Percentiles rank a stretch among this genome's conserved stretches.
These are phyloP conservation scores for Tolypocladium sp. DNA, from an alignment of 2,329 filamentous ascomycete genomes.

Conservation along the genomic window DNA sequence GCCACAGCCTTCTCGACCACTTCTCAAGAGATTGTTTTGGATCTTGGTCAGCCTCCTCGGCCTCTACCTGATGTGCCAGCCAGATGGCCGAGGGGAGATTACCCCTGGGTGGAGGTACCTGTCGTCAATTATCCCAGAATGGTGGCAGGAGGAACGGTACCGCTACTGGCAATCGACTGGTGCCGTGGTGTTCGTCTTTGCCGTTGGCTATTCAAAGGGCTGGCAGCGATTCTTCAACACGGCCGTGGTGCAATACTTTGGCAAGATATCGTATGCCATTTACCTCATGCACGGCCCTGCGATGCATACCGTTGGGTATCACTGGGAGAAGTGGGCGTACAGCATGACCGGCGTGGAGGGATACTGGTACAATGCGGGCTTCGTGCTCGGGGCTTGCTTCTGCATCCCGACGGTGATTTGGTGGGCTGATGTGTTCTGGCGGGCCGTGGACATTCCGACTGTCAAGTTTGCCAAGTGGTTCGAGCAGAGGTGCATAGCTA, in stretches of 20 bases:
- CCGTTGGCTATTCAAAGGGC: slow-evolving; percentile 33
- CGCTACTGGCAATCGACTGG: slow-evolving; percentile 49
- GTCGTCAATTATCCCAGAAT: slow-evolving; percentile 35
- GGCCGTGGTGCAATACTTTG: slow-evolving; percentile 44
- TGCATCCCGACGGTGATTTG: slow-evolving; percentile 43
- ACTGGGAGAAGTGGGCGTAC: slow-evolving; percentile 39
- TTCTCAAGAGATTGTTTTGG: slow-evolving; percentile 23
- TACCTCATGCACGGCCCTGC: slow-evolving; percentile 53
- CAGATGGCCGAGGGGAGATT: slow-evolving; percentile 29
- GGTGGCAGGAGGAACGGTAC: slow-evolving; percentile 38
- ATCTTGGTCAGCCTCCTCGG: slow-evolving; percentile 33
- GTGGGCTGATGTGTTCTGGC: slow-evolving; percentile 47
- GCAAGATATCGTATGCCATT: slow-evolving; percentile 50
- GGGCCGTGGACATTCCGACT: slow-evolving; percentile 44
- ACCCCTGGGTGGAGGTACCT: slow-evolving; percentile 45
- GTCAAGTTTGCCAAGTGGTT: slow-evolving; percentile 49
- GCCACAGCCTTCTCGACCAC: neutral
- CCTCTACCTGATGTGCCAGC: slow-evolving; percentile 40
- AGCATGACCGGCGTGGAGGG: slow-evolving; percentile 36
- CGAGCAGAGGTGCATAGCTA: slow-evolving; percentile 32
- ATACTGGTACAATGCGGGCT: slow-evolving; percentile 34
- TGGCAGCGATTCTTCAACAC: slow-evolving; percentile 44
- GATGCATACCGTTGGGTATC: slow-evolving; percentile 43
- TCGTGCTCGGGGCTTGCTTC: slow-evolving; percentile 35
- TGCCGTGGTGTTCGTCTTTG: slow-evolving; percentile 41